phyloP scores from a whole-genome alignment of 345 rosid genomes.

The Arabidopsis suecica region DNA sequence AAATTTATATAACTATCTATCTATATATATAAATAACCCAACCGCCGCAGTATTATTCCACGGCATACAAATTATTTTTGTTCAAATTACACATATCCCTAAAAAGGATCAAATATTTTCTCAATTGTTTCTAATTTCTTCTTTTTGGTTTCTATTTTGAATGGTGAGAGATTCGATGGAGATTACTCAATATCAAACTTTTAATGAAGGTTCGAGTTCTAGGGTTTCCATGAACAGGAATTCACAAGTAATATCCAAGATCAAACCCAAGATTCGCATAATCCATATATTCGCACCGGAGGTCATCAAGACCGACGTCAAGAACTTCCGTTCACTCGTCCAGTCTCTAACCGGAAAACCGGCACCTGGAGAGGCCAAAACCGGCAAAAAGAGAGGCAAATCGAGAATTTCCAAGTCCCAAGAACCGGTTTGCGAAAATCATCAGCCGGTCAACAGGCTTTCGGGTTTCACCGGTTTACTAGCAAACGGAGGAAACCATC shows the following conservation, averaged over 20 bases:
- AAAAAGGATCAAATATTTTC: conserved; percentile 12
- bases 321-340: conserved; percentile 83
- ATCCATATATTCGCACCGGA: conserved; percentile 93
- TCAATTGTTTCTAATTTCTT: background rate
- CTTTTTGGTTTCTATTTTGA: conserved; percentile 13
- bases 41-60: conserved; percentile 42
- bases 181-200: conserved; percentile 38
- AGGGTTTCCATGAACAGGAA: conserved; percentile 54
- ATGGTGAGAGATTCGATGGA: conserved; percentile 44
- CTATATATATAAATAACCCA: conserved; percentile 37
- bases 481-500: conserved; percentile 41
- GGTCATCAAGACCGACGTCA: conserved; percentile 88
- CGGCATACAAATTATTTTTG: conserved; percentile 35
- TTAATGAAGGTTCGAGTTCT: conserved; percentile 44
- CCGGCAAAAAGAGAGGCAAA: conserved; percentile 34
- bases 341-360: conserved; percentile 91
- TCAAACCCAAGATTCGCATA: conserved; percentile 81
- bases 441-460: conserved; percentile 36
- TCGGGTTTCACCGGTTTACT: conserved; percentile 41
- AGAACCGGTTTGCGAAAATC: conserved; percentile 31
- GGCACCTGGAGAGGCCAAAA: conserved; percentile 36
- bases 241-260: conserved; percentile 64
- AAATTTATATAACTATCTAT: conserved; percentile 7
- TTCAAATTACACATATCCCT: conserved; percentile 37
- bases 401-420: conserved; percentile 26